These are phyloP conservation scores for Rhizoctonia solani DNA, from an alignment of 1,284 basidiomycete species.

Conservation along the genomic window DNA sequence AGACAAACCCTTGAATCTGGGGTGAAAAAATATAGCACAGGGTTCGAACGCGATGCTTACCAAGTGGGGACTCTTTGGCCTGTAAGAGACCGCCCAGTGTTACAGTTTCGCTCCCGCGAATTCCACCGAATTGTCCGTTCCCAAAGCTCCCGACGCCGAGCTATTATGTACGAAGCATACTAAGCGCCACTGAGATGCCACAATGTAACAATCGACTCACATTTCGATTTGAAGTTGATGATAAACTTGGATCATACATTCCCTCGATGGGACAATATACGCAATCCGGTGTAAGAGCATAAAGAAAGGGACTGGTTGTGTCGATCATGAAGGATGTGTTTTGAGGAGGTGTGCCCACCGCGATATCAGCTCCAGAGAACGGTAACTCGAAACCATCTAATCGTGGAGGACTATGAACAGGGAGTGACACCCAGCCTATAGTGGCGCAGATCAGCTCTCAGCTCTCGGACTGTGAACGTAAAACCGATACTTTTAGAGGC, in stretches of 20 bases:
- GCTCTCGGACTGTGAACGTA: too few relatives aligned
- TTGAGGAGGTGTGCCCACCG: conserved; percentile 26
- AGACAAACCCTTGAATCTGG: neutral
- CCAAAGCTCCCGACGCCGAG: neutral
- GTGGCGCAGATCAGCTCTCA: neutral
- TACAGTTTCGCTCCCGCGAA: conserved; percentile 20
- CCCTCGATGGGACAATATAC: conserved; percentile 21
- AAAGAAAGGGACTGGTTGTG: neutral
- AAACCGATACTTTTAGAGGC: too few relatives aligned
- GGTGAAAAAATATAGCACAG: neutral
- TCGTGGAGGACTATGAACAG: neutral
- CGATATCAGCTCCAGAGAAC: neutral
- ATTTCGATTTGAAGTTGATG: neutral
- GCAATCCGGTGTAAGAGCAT: conserved; percentile 23
- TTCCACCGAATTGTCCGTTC: neutral
- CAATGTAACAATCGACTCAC: neutral
- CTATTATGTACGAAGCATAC: neutral
- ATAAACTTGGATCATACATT: conserved; percentile 20
- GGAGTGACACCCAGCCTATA: conserved; percentile 13
- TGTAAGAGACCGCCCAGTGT: conserved; percentile 26
- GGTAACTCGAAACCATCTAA: neutral
- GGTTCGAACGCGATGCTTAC: neutral
- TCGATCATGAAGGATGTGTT: conserved; percentile 15
- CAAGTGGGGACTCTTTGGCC: neutral
- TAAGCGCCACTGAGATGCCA: neutral